Percentiles rank a stretch among this genome's conserved stretches.
Evolutionary conservation across 352 stramenopile species (phyloP).

Genomic region (Phytophthora kernoviae): DNA sequence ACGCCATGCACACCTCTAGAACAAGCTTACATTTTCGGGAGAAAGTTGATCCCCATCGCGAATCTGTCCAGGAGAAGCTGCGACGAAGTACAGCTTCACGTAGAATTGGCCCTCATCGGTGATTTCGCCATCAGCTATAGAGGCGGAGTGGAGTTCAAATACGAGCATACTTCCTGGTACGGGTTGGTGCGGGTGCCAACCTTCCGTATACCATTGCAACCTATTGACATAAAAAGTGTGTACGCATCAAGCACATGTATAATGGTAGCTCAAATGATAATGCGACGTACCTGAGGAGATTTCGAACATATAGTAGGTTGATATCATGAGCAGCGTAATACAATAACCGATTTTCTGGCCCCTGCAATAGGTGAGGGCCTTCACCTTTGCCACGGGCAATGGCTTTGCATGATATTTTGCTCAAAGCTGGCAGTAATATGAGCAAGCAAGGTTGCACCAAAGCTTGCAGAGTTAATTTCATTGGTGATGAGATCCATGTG

Average conservation of each 20-base stretch:
- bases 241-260: background rate
- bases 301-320: slow-evolving; percentile 79
- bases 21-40: slow-evolving; percentile 50
- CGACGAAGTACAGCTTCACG: slow-evolving; percentile 76
- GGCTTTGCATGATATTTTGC: slow-evolving; percentile 50
- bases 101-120: slow-evolving; percentile 48
- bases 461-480: slow-evolving; percentile 76
- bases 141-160: slow-evolving; percentile 69
- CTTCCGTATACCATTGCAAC: slow-evolving; percentile 67
- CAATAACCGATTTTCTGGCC: slow-evolving; percentile 58
- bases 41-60: slow-evolving; percentile 61
- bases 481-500: slow-evolving; percentile 86
- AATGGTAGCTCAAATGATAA: background rate
- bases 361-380: slow-evolving; percentile 57
- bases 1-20: background rate
- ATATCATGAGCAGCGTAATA: slow-evolving; percentile 85
- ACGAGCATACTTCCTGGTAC: slow-evolving; percentile 78
- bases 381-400: slow-evolving; percentile 47
- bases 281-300: slow-evolving; percentile 57
- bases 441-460: slow-evolving; percentile 73
- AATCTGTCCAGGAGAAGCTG: slow-evolving; percentile 75
- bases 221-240: slow-evolving; percentile 21
- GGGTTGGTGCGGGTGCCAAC: slow-evolving; percentile 78
- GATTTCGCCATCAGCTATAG: background rate
- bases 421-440: slow-evolving; percentile 81